Evolutionary conservation across 805 yeast species (phyloP), one percentile per base, ranked within the genome.

Genomic region (Schwanniomyces pseudopolymorphus): DNA sequence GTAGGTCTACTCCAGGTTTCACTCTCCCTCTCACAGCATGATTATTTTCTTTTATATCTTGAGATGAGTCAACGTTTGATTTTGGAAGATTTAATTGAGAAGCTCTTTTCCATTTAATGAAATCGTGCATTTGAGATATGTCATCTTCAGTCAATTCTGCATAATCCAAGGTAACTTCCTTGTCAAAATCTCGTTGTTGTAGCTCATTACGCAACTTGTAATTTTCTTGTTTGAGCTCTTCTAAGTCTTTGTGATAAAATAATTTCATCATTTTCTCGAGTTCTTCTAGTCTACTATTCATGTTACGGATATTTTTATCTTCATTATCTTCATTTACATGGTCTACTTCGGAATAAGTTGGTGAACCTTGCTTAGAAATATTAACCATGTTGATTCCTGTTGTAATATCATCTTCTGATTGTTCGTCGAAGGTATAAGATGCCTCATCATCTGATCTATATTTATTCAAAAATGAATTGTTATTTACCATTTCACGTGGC

Each of bases 41-140:
- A 26, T 45, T 43, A 9, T 41, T 44, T 5, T 31, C 25, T 24
- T 39, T 43, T 7, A 37, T 14, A 17, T 36, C 13, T 8, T 16
- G 22, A 16, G 49, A 25, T 40, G 37, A 16, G 17, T 40, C 45
- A 7, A 48, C 48, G 3, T 49, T 46, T n/a, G 51, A 40, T 20
- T 40, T 47, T 31, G 44, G 56, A 25, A 70, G 56, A 25, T 58
- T 58, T 22, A 72, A 56, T 47, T 70, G 74, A 4, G 75, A 70
- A 3, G 70, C 60, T 33, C 69, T 48, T 45, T 69, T 72, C 74
- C 73, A 67, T 45, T 57, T 63, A 37, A 69, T 63, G 33, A 62
- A 55, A 22, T 63, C 57, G 20, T 53, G 54, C 42, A 49, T 46
- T 36, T 50, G 51, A 24, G 46, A 45, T 22, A 36, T 43, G 28